Evolutionary conservation across 768 basidiomycete genomes (phyloP).

Genomic region (Guyanaporus albipodus): DNA sequence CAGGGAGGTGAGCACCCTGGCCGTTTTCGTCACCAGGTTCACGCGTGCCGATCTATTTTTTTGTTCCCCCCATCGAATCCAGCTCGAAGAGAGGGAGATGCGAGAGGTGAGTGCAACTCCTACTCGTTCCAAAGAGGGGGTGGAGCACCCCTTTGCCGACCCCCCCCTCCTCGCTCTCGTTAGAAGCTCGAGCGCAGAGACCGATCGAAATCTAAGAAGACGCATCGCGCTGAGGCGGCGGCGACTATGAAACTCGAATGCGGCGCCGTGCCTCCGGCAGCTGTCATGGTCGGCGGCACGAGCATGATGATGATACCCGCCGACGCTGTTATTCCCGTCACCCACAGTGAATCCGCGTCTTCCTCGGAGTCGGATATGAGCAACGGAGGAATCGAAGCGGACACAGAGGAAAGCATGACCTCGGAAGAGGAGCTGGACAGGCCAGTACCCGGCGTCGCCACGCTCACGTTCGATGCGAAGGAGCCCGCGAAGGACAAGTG

Average conservation of each 20-base stretch:
- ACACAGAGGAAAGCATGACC: constrained; percentile 71
- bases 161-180: neutral
- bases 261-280: constrained; percentile 2
- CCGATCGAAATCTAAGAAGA: constrained; percentile 53
- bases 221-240: constrained; percentile 33
- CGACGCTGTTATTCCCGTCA: constrained; percentile 20
- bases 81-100: constrained; percentile 44
- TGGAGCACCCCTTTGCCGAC: too few species aligned
- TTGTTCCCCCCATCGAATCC: too few species aligned
- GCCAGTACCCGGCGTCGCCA: constrained; percentile 19
- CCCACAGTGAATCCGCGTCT: constrained; percentile 35
- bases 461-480: constrained; percentile 15
- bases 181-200: constrained; percentile 57
- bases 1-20: constrained; percentile 48
- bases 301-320: constrained; percentile 7
- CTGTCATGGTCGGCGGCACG: constrained; percentile 9
- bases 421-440: constrained; percentile 65
- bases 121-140: too few species aligned
- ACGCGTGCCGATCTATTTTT: constrained; percentile 20
- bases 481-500: constrained; percentile 61
- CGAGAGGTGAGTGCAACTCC: constrained; percentile 37
- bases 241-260: constrained; percentile 29
- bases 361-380: constrained; percentile 59
- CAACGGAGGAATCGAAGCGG: constrained; percentile 62
- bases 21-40: neutral